Base-by-base conservation (phyloP, 2,329 filamentous ascomycete species). In the Penicillium psychrosexuale region DNA sequence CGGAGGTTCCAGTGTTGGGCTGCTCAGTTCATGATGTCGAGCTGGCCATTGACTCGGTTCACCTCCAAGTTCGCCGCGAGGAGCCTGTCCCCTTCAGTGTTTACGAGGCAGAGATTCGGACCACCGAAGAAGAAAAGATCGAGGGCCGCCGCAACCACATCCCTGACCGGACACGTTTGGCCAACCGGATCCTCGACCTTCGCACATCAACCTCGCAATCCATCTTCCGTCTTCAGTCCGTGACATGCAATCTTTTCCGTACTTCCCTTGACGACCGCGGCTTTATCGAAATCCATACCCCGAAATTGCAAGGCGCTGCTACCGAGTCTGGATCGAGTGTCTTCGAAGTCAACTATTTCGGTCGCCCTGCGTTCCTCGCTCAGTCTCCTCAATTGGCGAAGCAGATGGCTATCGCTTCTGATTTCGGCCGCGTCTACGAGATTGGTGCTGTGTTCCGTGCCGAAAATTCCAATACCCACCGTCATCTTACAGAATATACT, bases 391-490 rank as follows among this genome's bases (percentile, higher is more conserved):
- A 97, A 72, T 75, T 97, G 60, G 89, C 90, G 50, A 97, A 97
- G 77, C 92, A 97, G 73, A 93, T 96, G 89, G 84, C 86, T 48
- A 91, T 97, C 38, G 90, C 91, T 5, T 87, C 91, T 28, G 92
- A 97, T 70, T 94, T 96, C 69, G 87, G 88, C 54, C 85, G 87
- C 47, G 92, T 97, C 7, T 97, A 93, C 67, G 92, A 97, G 70
- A 87, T 94, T 61, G 90, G 90, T 15, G 86, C 90, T 2, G 91
- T 97, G 7, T 97, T 97, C 80, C 86, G 92, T 63, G 92, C 92
- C 0, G 92, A 97, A 71, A 95, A 97, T 77, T 95, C 90, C 69
- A 97, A 97, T 73, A 97, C 92, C 0, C 92, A 96, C 68, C 86
- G 92, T 36, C 92, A 97, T 71, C 80, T 97, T 79, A 96, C 92